Conservation (phyloP, 169 alveolate genomes). For the Plasmodium yoelii region DNA sequence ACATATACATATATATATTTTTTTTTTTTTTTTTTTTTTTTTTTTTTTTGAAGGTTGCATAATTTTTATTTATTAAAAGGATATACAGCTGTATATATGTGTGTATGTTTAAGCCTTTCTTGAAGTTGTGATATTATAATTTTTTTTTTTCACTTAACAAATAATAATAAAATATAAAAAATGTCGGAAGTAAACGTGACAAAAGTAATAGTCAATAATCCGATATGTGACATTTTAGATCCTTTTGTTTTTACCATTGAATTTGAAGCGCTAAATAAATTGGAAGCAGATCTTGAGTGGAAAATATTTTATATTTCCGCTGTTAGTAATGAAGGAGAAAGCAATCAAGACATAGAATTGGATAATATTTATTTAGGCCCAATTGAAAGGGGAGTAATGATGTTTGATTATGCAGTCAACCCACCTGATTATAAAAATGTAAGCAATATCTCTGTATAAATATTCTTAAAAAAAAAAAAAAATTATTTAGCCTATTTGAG, state of each 20-base stretch:
- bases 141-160: neutral
- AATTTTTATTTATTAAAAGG: constrained; percentile 1
- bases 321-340: constrained; percentile 80
- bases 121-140: neutral
- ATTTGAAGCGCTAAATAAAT: constrained; percentile 93
- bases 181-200: constrained; percentile 97
- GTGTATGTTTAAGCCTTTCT: constrained; percentile 6
- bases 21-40: neutral
- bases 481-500: too few relatives aligned
- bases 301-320: constrained; percentile 89
- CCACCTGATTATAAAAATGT: constrained; percentile 95
- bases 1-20: neutral
- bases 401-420: constrained; percentile 93
- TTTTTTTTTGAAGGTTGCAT: neutral
- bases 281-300: constrained; percentile 95
- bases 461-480: neutral
- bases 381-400: constrained; percentile 93
- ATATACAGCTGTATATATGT: neutral
- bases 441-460: neutral
- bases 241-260: constrained; percentile 94
- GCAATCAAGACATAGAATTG: constrained; percentile 93
- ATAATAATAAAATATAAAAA: constrained; percentile 33
- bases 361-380: constrained; percentile 96
- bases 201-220: constrained; percentile 92
- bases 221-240: constrained; percentile 91